Percentiles rank a stretch among this genome's conserved stretches.
Conservation (phyloP, 257 asterid genomes). For the Solanum dulcamara region DNA sequence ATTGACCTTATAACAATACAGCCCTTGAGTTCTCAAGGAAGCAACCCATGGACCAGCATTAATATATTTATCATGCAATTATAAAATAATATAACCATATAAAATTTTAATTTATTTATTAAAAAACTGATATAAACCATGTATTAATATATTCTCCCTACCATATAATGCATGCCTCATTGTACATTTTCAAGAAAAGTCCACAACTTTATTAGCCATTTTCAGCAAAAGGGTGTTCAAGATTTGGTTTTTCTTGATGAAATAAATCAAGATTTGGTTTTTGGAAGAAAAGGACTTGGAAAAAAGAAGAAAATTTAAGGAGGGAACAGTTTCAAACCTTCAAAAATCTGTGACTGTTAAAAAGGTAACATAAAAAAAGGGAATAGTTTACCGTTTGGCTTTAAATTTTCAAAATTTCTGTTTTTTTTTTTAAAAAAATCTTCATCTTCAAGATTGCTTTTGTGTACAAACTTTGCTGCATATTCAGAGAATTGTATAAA, state of each 20-base stretch:
- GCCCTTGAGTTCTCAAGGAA: background rate
- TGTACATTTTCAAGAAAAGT: background rate
- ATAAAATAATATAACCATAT: background rate
- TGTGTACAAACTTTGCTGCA: conserved; percentile 18
- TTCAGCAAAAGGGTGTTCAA: background rate
- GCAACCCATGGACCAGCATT: background rate
- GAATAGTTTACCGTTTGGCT: conserved; percentile 17
- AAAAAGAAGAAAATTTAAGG: conserved; percentile 5
- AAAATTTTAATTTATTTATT: background rate
- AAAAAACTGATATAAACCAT: background rate
- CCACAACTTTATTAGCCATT: background rate
- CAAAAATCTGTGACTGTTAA: conserved; percentile 27
- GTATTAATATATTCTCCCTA: background rate
- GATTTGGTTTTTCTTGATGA: background rate
- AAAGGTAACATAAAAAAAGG: conserved; percentile 25
- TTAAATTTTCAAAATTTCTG: conserved; percentile 1
- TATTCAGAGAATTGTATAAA: conserved; percentile 22
- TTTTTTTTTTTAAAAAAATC: background rate
- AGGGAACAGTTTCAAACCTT: conserved; percentile 47
- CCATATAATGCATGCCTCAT: conserved; percentile 3
- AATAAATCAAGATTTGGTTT: background rate
- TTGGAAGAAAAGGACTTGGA: background rate
- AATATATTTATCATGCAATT: background rate
- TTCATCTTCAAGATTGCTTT: background rate
- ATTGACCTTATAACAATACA: background rate